Percentiles rank a stretch among this genome's conserved stretches.
Evolutionary conservation across 306 rosid species (phyloP).

Genomic region (Fagus crenata): DNA sequence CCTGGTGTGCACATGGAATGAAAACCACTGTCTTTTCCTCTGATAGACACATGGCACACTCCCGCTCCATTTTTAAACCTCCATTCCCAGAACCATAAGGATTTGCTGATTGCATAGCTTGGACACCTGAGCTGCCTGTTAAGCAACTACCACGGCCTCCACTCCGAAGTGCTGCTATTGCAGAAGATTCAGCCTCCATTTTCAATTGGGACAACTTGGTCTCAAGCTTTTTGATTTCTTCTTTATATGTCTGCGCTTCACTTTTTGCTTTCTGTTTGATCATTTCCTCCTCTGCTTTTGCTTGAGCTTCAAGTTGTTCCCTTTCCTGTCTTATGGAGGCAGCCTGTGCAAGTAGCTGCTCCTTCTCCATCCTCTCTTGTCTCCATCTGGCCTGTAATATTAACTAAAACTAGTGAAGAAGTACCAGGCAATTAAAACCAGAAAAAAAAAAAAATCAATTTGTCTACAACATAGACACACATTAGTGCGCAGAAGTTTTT

Average conservation of each 20-base stretch:
- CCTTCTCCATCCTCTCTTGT: conserved; percentile 45
- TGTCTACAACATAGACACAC: conserved; percentile 19
- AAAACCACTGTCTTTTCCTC: conserved; percentile 66
- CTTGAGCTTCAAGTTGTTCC: conserved; percentile 36
- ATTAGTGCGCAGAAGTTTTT: neutral
- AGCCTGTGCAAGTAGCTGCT: conserved; percentile 46
- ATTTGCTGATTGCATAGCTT: conserved; percentile 23
- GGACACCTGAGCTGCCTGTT: conserved; percentile 19
- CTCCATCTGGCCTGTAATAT: conserved; percentile 50
- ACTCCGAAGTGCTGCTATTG: conserved; percentile 46
- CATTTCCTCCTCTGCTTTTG: conserved; percentile 45
- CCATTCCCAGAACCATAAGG: conserved; percentile 18
- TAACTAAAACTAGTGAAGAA: conserved; percentile 14
- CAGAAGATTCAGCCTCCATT: conserved; percentile 39
- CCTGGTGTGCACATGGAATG: conserved; percentile 72
- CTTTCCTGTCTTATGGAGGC: conserved; percentile 48
- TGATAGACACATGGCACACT: conserved; percentile 72
- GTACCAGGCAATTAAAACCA: conserved; percentile 6
- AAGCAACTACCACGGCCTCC: conserved; percentile 29
- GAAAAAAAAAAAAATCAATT: neutral
- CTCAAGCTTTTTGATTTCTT: conserved; percentile 48
- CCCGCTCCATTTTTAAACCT: conserved; percentile 55
- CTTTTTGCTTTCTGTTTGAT: conserved; percentile 47
- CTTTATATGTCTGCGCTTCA: conserved; percentile 40
- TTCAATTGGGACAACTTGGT: conserved; percentile 39